A percentile compares a stretch with the other conserved stretches of the same genome.
These are phyloP conservation scores for Trichophyton mentagrophytes DNA, from an alignment of 2,329 filamentous ascomycete species.

Conservation along the genomic window DNA sequence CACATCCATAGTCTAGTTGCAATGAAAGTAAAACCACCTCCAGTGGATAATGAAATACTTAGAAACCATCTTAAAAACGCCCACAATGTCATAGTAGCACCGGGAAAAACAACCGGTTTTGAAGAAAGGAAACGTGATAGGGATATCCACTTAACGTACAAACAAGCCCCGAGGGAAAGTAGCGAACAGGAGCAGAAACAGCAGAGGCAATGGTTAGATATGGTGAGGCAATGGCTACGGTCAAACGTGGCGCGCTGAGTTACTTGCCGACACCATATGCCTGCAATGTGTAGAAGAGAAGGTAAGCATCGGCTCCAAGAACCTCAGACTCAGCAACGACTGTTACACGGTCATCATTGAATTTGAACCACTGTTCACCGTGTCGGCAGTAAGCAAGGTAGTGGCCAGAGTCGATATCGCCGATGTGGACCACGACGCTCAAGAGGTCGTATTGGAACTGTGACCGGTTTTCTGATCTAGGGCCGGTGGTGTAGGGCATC, in stretches of 20 bases:
- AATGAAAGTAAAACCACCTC: too few species aligned
- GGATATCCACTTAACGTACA: too few species aligned
- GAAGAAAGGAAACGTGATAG: too few species aligned
- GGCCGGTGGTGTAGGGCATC: slow-evolving; percentile 70
- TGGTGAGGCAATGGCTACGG: not conserved
- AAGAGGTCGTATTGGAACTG: slow-evolving; percentile 75
- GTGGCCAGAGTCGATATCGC: slow-evolving; percentile 83
- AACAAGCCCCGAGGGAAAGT: too few species aligned
- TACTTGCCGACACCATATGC: slow-evolving; percentile 12
- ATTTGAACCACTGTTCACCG: slow-evolving; percentile 81
- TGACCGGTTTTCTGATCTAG: slow-evolving; percentile 26
- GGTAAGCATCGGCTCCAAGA: slow-evolving; percentile 70
- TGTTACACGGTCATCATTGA: slow-evolving; percentile 89
- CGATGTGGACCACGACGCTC: slow-evolving; percentile 84
- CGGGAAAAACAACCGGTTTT: too few species aligned
- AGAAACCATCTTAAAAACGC: too few species aligned
- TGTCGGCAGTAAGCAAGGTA: slow-evolving; percentile 83
- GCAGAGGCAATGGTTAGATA: not conserved
- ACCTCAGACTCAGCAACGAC: slow-evolving; percentile 74
- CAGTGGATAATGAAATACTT: too few species aligned
- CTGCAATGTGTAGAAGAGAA: slow-evolving; percentile 61
- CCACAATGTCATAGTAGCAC: too few species aligned
- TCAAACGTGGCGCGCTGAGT: not conserved
- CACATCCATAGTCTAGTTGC: too few species aligned
- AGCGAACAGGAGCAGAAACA: too few species aligned